Conservation (phyloP, 2,329 filamentous ascomycete species). For the Teratosphaeriaceae sp. region DNA sequence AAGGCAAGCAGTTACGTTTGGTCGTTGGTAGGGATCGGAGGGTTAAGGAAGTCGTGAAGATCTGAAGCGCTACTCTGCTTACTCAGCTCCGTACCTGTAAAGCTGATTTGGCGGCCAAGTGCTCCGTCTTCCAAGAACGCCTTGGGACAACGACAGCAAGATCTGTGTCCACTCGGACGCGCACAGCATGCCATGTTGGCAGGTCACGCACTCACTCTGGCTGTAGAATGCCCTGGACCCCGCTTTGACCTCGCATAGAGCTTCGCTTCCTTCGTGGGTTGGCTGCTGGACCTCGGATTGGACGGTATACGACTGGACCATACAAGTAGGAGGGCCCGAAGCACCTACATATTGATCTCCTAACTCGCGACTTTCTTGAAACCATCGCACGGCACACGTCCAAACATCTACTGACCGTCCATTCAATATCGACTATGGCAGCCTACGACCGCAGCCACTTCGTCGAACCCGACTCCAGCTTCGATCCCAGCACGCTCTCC, state of each 20-base stretch:
- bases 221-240: not conserved
- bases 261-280: not conserved
- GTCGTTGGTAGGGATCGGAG: constrained; percentile 43
- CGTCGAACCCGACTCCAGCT: constrained; percentile 12
- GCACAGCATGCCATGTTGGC: not conserved
- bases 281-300: not conserved
- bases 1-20: constrained; percentile 45
- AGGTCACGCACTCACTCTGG: not conserved
- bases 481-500: constrained; percentile 32
- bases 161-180: not conserved
- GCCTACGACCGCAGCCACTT: constrained; percentile 2
- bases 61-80: not conserved
- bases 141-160: no score
- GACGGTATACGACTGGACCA: not conserved
- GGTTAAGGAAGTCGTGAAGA: constrained; percentile 26
- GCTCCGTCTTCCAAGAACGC: no score
- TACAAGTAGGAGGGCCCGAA: no score
- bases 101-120: no score
- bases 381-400: not conserved
- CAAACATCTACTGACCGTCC: not conserved
- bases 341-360: no score
- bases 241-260: not conserved
- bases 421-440: not conserved
- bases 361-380: not conserved
- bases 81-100: not conserved